Base-by-base conservation (phyloP, 164 flowering plant species). In the Magnolia sinica region DNA sequence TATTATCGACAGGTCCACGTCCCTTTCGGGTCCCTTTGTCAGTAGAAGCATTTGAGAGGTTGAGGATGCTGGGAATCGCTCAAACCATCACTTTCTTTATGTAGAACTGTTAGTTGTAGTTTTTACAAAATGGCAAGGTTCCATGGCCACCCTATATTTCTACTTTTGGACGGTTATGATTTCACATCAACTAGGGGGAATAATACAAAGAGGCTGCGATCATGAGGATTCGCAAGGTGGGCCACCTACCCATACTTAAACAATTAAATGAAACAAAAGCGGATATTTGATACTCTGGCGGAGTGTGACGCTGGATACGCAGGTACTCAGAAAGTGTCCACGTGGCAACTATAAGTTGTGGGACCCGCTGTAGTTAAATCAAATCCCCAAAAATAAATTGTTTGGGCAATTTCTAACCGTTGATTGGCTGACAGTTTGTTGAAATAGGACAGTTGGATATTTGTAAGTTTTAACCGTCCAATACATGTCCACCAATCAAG, bases 51-150 rank as follows among this genome's bases (percentile, higher is more conserved):
- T 73, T 73, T 58, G 74, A 73, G 51, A 58, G 50, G 3, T 5
- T 37, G 50, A 31, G 71, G 71, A 68, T 68, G 71, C 71, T 4
- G 71, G 29, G 71, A 68, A 68, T 68, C 71, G 29, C 71, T 24
- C 9, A 13, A 16, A 1, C 49, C 71, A 68, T 58, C 50, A 73
- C 50, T 73, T 73, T 73, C 74, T 73, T 6, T 59, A 16, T 19
- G 9, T 23, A 58, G 66, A 4, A 16, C 55, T 31, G 61, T 63
- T 51, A 0, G 19, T 27, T 7, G 59, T 18, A n/a, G 50, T 59
- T 58, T 73, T 27, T 29, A 16, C 49, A 73, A 24, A 5, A 16
- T 37, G 13, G 58, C 58, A 52, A 52, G 31, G 24, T 51, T 52
- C 31, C 4, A 50, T 14, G 49, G 23, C 22, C 13, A 23, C 4